phyloP scores from a whole-genome alignment of 768 basidiomycete species.

The Boletus edulis region DNA sequence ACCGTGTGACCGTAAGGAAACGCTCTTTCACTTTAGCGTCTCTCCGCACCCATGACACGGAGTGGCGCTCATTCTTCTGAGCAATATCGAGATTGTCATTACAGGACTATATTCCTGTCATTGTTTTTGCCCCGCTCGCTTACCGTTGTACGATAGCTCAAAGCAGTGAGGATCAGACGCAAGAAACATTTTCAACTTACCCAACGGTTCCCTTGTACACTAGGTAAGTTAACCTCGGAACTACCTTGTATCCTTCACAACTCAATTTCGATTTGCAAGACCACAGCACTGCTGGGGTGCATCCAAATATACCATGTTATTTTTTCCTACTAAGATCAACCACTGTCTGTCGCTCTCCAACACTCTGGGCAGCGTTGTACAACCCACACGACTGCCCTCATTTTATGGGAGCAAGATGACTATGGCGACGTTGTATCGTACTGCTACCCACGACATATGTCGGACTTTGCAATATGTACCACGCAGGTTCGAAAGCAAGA shows the following conservation, averaged over 20 bases:
- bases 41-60: constrained; percentile 54
- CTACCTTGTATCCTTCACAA: background rate
- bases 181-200: constrained; percentile 37
- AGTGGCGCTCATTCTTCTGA: constrained; percentile 83
- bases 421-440: constrained; percentile 23
- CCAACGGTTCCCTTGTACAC: background rate
- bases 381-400: constrained; percentile 83
- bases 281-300: background rate
- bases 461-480: constrained; percentile 24
- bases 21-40: constrained; percentile 89
- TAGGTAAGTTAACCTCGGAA: constrained; percentile 16
- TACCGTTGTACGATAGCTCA: constrained; percentile 24
- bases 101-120: constrained; percentile 30
- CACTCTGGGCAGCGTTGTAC: constrained; percentile 88
- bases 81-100: constrained; percentile 51
- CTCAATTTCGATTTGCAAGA: constrained; percentile 1
- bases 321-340: background rate
- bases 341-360: constrained; percentile 64
- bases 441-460: constrained; percentile 36
- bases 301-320: constrained; percentile 3
- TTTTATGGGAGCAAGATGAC: constrained; percentile 89
- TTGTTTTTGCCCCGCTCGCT: constrained; percentile 42
- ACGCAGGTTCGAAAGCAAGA: constrained; percentile 37
- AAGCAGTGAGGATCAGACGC: constrained; percentile 50
- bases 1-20: constrained; percentile 10